Evolutionary conservation across 805 yeast genomes (phyloP).

Genomic region (Hanseniaspora osmophila): DNA sequence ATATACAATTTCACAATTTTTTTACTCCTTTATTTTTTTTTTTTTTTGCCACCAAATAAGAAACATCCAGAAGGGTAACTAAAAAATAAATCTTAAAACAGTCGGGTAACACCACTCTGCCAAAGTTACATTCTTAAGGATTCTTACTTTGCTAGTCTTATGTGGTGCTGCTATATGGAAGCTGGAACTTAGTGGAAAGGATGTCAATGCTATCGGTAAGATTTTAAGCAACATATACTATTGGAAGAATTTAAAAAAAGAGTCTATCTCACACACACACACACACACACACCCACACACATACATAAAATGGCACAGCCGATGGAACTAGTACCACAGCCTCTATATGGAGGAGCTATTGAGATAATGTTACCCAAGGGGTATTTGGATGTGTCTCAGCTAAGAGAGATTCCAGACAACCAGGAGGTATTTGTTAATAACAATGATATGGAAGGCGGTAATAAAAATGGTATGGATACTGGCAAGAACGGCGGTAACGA

Average conservation of each 20-base stretch:
- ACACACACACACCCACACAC: background rate
- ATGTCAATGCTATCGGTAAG: too few species aligned
- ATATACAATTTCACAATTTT: too few species aligned
- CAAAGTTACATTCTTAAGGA: too few species aligned
- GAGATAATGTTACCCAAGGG: slow-evolving; percentile 41
- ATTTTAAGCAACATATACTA: too few species aligned
- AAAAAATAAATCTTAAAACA: background rate
- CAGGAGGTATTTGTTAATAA: slow-evolving; percentile 74
- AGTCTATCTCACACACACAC: too few species aligned
- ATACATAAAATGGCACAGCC: background rate
- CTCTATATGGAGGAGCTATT: slow-evolving; percentile 77
- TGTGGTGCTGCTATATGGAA: too few species aligned
- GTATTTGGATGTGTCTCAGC: slow-evolving; percentile 58
- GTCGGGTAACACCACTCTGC: too few species aligned
- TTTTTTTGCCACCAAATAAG: background rate
- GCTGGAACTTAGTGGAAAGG: too few species aligned
- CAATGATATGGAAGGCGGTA: slow-evolving; percentile 30
- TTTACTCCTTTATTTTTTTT: background rate
- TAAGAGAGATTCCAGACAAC: slow-evolving; percentile 81
- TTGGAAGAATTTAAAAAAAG: too few species aligned
- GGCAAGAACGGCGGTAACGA: slow-evolving; percentile 26
- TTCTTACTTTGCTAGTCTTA: too few species aligned
- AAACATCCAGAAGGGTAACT: background rate
- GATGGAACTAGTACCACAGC: slow-evolving; percentile 3
- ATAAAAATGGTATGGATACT: slow-evolving; percentile 45